Percentiles rank a stretch among this genome's conserved stretches.
phyloP scores from a whole-genome alignment of 305 asterid genomes.

The Rubia peregrina region DNA sequence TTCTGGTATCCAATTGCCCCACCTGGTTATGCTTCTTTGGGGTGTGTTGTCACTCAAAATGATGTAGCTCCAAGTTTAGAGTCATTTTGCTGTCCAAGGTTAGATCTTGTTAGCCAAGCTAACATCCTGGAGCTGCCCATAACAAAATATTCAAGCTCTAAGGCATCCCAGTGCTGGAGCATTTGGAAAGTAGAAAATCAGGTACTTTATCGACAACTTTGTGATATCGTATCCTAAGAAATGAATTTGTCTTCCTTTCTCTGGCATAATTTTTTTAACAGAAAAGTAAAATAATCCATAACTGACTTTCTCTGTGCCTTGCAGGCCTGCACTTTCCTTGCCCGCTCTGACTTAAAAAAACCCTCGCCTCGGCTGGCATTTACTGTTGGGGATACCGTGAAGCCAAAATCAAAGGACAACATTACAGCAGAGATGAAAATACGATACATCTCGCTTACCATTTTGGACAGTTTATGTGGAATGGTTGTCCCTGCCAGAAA shows the following conservation, averaged over 20 bases:
- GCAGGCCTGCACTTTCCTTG: constrained; percentile 98
- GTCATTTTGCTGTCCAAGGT: constrained; percentile 82
- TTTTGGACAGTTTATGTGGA: constrained; percentile 95
- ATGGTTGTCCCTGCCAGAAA: constrained; percentile 52
- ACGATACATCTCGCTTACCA: constrained; percentile 77
- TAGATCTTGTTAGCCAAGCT: constrained; percentile 88
- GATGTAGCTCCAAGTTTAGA: constrained; percentile 74
- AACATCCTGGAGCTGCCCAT: constrained; percentile 80
- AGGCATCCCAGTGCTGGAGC: constrained; percentile 86
- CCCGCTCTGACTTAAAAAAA: constrained; percentile 83
- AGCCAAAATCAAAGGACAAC: constrained; percentile 91
- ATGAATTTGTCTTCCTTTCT: not conserved
- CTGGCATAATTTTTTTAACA: not conserved
- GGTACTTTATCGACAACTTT: constrained; percentile 34
- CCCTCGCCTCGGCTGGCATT: constrained; percentile 84
- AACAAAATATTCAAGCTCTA: constrained; percentile 75
- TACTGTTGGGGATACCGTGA: constrained; percentile 82
- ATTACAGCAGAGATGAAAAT: constrained; percentile 93
- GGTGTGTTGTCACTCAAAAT: constrained; percentile 68
- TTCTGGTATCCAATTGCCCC: constrained; percentile 99
- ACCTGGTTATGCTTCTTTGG: constrained; percentile 92
- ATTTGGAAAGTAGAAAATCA: constrained; percentile 99
- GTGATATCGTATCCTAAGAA: not conserved
- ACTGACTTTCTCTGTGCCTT: constrained; percentile 18
- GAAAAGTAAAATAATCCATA: not conserved